These are phyloP conservation scores for Turnera subulata DNA, from an alignment of 345 rosid species.

Conservation along the genomic window DNA sequence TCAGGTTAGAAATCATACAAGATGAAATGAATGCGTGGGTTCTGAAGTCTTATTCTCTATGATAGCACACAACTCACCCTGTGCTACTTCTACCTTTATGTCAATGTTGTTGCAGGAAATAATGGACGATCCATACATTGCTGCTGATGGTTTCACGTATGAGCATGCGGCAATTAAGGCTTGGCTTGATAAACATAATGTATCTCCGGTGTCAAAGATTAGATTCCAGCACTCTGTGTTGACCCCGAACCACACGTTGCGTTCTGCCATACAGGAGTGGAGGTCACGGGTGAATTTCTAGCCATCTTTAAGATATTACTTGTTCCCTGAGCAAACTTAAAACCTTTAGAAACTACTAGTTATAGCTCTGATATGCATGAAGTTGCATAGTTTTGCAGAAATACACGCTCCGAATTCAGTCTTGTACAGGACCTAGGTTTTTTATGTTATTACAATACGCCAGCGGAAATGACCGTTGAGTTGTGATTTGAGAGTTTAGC, in stretches of 20 bases:
- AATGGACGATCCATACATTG: constrained; percentile 85
- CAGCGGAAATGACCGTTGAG: too few species aligned
- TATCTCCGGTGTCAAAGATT: constrained; percentile 74
- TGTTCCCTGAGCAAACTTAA: neutral
- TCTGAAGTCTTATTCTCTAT: neutral
- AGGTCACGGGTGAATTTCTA: constrained; percentile 39
- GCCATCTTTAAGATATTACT: constrained; percentile 2
- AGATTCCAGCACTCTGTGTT: constrained; percentile 41
- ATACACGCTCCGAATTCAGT: too few species aligned
- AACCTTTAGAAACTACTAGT: too few species aligned
- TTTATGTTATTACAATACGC: too few species aligned
- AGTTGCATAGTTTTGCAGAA: too few species aligned
- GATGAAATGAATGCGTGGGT: neutral
- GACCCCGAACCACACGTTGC: constrained; percentile 60
- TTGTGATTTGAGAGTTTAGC: too few species aligned
- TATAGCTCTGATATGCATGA: neutral
- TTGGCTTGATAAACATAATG: constrained; percentile 60
- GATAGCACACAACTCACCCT: neutral
- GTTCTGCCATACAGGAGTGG: constrained; percentile 76
- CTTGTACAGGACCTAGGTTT: too few species aligned
- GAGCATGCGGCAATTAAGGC: constrained; percentile 68
- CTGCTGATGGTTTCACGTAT: constrained; percentile 84
- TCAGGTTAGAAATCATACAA: constrained; percentile 43
- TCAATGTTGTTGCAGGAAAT: constrained; percentile 49
- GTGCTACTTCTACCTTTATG: neutral